phyloP scores from a whole-genome alignment of 2,329 filamentous ascomycete genomes.

The Trichoderma brevicompactum region DNA sequence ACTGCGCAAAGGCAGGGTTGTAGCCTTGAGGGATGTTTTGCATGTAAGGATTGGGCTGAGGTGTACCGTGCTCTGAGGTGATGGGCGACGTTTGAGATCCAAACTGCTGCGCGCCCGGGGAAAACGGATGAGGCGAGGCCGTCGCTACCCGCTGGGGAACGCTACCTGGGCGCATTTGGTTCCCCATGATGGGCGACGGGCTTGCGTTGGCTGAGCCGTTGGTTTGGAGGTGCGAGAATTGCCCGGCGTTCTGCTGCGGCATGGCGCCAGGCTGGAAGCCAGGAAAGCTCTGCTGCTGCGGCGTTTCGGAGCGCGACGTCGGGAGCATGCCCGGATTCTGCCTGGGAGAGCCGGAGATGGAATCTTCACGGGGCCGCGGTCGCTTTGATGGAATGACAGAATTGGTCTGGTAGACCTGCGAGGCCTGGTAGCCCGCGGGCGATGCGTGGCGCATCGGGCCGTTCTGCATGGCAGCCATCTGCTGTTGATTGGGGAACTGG shows the following conservation, averaged over 20 bases:
- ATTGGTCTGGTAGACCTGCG: slow-evolving; percentile 74
- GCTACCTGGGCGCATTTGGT: slow-evolving; percentile 72
- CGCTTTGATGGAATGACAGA: slow-evolving; percentile 89
- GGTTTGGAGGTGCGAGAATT: slow-evolving; percentile 82
- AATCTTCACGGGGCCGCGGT: slow-evolving; percentile 79
- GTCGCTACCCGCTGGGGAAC: slow-evolving; percentile 84
- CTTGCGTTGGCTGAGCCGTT: slow-evolving; percentile 82
- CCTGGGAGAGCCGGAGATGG: slow-evolving; percentile 78
- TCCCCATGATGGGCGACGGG: slow-evolving; percentile 89
- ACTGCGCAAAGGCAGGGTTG: slow-evolving; percentile 62
- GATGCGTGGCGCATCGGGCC: slow-evolving; percentile 82
- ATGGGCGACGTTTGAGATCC: slow-evolving; percentile 74
- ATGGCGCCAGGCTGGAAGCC: slow-evolving; percentile 70
- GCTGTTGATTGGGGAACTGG: slow-evolving; percentile 60
- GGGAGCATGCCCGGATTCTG: slow-evolving; percentile 75
- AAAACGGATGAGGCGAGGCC: slow-evolving; percentile 89
- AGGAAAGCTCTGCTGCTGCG: slow-evolving; percentile 74
- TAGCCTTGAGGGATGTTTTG: slow-evolving; percentile 63
- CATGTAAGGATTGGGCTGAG: slow-evolving; percentile 73
- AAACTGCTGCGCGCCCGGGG: slow-evolving; percentile 74
- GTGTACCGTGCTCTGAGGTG: slow-evolving; percentile 76
- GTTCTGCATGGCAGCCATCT: slow-evolving; percentile 73
- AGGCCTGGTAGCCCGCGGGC: slow-evolving; percentile 58
- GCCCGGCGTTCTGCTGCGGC: slow-evolving; percentile 63
- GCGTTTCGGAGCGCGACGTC: slow-evolving; percentile 88